Evolutionary conservation across 306 rosid species (phyloP).

Genomic region (Medicago truncatula): DNA sequence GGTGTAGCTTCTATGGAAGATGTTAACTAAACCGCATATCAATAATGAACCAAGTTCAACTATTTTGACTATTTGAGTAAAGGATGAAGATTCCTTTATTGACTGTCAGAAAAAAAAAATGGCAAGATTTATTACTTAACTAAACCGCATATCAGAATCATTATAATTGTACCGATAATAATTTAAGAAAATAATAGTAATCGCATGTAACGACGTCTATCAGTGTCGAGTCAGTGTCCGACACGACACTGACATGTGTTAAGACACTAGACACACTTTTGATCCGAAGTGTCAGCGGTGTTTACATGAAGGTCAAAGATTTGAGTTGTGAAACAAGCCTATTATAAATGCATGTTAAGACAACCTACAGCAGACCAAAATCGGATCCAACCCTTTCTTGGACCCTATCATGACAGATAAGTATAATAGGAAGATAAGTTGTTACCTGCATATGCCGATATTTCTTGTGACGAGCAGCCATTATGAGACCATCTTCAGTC

Average conservation of each 20-base stretch:
- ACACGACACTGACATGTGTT: background rate
- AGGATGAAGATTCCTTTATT: too few relatives aligned
- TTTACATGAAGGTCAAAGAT: background rate
- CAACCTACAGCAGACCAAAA: background rate
- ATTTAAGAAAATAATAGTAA: too few relatives aligned
- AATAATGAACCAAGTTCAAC: too few relatives aligned
- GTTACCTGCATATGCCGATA: slow-evolving; percentile 78
- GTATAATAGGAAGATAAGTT: slow-evolving; percentile 22
- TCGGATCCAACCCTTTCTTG: background rate
- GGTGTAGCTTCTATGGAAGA: too few relatives aligned
- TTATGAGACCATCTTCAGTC: slow-evolving; percentile 93
- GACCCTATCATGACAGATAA: background rate
- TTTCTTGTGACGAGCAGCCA: slow-evolving; percentile 94
- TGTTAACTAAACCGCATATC: too few relatives aligned
- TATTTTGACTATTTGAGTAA: too few relatives aligned
- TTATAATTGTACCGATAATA: too few relatives aligned
- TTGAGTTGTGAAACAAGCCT: background rate
- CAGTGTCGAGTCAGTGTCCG: background rate
- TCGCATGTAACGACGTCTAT: background rate
- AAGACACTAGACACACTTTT: background rate
- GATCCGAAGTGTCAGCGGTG: background rate
- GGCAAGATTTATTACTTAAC: too few relatives aligned
- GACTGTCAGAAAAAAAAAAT: too few relatives aligned
- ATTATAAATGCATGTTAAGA: background rate
- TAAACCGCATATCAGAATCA: too few relatives aligned